phyloP scores from a whole-genome alignment of 805 yeast genomes.

The Candida berthetii region DNA sequence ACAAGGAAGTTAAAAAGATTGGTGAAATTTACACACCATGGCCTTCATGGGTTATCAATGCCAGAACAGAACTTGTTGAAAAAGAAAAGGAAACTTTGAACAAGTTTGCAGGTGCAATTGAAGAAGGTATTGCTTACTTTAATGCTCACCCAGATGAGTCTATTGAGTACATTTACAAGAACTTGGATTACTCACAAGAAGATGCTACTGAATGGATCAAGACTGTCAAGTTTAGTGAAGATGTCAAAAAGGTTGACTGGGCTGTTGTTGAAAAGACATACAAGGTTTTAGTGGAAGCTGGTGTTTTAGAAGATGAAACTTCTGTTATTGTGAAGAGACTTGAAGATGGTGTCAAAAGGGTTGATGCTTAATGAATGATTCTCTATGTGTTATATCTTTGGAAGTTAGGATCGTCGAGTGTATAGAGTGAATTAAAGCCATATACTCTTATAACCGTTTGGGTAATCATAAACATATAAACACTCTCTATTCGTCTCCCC shows the following conservation, averaged over 20 bases:
- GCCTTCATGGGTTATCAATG: slow-evolving; percentile 89
- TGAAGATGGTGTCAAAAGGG: background rate
- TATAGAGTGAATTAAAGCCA: no score
- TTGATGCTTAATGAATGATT: no score
- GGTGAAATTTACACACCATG: slow-evolving; percentile 94
- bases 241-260: slow-evolving; percentile 41
- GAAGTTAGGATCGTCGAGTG: no score
- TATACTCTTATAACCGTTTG: no score
- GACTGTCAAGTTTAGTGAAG: slow-evolving; percentile 57
- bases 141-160: slow-evolving; percentile 56
- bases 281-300: slow-evolving; percentile 53
- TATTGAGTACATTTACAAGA: slow-evolving; percentile 51
- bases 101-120: slow-evolving; percentile 46
- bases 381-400: no score
- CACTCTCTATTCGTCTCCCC: no score
- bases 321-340: background rate
- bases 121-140: slow-evolving; percentile 67
- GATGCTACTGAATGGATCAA: slow-evolving; percentile 82
- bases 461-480: no score
- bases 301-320: slow-evolving; percentile 29
- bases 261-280: slow-evolving; percentile 51
- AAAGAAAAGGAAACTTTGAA: slow-evolving; percentile 21
- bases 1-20: slow-evolving; percentile 69
- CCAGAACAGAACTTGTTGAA: slow-evolving; percentile 32
- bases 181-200: slow-evolving; percentile 68